phyloP scores from a whole-genome alignment of 108 stramenopile genomes.

The Parmales sp. region DNA sequence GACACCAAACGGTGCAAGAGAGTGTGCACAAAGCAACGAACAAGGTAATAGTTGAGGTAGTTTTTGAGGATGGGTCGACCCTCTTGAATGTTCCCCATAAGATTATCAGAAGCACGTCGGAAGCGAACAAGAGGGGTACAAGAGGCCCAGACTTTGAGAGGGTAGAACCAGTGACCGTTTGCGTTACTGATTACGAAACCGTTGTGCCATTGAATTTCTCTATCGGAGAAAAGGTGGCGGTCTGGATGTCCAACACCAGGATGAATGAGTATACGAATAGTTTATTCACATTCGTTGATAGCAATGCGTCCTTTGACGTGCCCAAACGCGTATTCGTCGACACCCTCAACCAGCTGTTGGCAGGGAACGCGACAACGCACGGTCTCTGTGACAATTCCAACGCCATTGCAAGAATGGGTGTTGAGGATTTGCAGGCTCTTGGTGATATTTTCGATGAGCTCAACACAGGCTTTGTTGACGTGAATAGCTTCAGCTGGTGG shows the following conservation, averaged over 20 bases:
- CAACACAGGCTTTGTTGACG: background rate
- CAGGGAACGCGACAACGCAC: background rate
- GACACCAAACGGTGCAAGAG: background rate
- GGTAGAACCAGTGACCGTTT: background rate
- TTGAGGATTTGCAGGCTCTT: background rate
- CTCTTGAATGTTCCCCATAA: background rate
- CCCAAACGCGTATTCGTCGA: background rate
- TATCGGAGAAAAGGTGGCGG: background rate
- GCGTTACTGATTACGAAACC: background rate
- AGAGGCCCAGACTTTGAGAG: background rate
- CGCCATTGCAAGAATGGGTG: background rate
- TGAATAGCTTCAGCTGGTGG: background rate
- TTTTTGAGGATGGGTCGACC: background rate
- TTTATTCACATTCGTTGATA: background rate
- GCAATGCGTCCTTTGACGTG: background rate
- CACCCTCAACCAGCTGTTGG: background rate
- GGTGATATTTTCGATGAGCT: background rate
- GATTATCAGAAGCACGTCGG: background rate
- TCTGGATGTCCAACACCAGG: background rate
- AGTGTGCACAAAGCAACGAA: background rate
- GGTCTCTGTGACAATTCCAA: background rate
- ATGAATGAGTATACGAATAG: background rate
- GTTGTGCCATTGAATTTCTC: background rate
- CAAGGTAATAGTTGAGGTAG: background rate
- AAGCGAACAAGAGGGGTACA: background rate